A percentile compares a stretch with the other conserved stretches of the same genome.
These are phyloP conservation scores for Crithidia acanthocephali DNA, from an alignment of 208 protist species.

Conservation along the genomic window DNA sequence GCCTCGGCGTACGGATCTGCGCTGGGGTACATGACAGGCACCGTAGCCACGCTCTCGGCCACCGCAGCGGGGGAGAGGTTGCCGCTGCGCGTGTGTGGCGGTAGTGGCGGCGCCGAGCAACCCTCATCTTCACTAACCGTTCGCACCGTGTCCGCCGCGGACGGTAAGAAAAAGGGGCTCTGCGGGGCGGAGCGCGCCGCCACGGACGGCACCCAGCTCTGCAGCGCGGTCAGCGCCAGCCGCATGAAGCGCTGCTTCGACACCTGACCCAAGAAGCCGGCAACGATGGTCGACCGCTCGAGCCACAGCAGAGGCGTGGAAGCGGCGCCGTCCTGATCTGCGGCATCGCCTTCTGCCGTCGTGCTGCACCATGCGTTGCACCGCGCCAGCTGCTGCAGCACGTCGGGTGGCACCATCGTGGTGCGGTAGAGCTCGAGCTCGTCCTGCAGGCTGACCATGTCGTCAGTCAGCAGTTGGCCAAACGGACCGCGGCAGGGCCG, in stretches of 20 bases:
- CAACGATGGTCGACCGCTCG: constrained; percentile 43
- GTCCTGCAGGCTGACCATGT: constrained; percentile 49
- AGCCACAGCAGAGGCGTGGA: constrained; percentile 20
- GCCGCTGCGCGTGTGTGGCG: neutral
- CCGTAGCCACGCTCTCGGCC: neutral
- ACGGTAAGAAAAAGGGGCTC: neutral
- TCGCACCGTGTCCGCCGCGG: neutral
- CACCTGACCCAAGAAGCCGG: constrained; percentile 63
- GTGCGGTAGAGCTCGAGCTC: constrained; percentile 77
- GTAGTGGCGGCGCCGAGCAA: neutral
- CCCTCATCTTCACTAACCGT: neutral
- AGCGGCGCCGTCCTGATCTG: neutral
- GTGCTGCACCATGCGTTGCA: neutral
- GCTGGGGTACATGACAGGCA: constrained; percentile 42
- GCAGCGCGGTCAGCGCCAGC: constrained; percentile 22
- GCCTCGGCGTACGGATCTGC: constrained; percentile 59
- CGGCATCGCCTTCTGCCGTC: neutral
- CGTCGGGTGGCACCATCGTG: constrained; percentile 71
- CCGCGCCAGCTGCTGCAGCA: constrained; percentile 26
- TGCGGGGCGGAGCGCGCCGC: neutral
- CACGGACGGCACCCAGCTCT: constrained; percentile 21
- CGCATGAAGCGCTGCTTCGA: constrained; percentile 68
- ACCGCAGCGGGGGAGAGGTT: too few relatives aligned
- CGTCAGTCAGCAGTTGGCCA: constrained; percentile 69
- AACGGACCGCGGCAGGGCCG: constrained; percentile 80